phyloP scores from a whole-genome alignment of 2,329 filamentous ascomycete species.

The Neocucurbitaria cava region DNA sequence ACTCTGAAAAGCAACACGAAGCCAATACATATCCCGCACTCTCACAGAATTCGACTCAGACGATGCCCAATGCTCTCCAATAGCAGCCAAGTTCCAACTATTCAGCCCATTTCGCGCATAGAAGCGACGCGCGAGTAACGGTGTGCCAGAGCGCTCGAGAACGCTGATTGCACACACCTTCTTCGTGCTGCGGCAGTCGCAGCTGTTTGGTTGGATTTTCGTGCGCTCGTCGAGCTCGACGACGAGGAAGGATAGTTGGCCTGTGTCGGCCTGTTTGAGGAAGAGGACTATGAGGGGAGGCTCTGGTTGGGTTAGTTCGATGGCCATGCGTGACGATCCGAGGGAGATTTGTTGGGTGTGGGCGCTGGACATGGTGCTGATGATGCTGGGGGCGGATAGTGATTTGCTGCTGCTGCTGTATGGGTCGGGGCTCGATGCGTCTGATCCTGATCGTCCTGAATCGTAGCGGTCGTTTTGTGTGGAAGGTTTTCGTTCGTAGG shows the following conservation, averaged over 20 bases:
- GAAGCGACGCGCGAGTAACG: slow-evolving; percentile 14
- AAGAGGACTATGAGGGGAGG: slow-evolving; percentile 16
- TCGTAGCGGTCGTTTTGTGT: not conserved
- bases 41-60: not conserved
- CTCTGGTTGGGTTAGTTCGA: slow-evolving; percentile 9
- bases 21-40: slow-evolving; percentile 10
- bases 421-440: slow-evolving; percentile 1
- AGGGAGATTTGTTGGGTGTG: slow-evolving; percentile 11
- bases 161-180: slow-evolving; percentile 10
- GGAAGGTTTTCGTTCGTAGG: not conserved
- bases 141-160: slow-evolving; percentile 10
- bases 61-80: slow-evolving; percentile 12
- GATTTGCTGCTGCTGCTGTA: not conserved
- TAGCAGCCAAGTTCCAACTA: slow-evolving; percentile 16
- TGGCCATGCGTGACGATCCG: slow-evolving; percentile 4
- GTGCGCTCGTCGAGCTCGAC: slow-evolving; percentile 16
- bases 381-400: slow-evolving; percentile 2
- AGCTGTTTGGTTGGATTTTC: slow-evolving; percentile 14
- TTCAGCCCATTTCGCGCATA: slow-evolving; percentile 14
- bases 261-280: slow-evolving; percentile 10
- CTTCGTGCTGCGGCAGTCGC: slow-evolving; percentile 12
- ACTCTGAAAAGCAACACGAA: slow-evolving; percentile 7
- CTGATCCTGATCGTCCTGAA: not conserved
- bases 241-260: slow-evolving; percentile 14
- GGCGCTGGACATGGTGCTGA: slow-evolving; percentile 9